These are phyloP conservation scores for Trichothecium roseum DNA, from an alignment of 2,329 filamentous ascomycete genomes.

Conservation along the genomic window DNA sequence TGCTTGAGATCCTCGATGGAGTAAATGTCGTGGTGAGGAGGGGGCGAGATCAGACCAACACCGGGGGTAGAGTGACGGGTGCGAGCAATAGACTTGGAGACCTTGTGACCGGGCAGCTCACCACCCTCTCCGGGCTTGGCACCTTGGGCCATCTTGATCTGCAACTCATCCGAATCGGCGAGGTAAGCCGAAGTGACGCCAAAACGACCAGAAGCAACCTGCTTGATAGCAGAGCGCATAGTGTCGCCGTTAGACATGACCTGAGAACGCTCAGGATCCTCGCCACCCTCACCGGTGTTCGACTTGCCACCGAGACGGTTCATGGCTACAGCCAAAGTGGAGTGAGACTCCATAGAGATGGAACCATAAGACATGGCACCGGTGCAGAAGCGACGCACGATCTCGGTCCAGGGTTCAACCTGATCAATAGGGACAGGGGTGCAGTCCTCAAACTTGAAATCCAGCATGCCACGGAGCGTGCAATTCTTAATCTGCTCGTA, in stretches of 20 bases:
- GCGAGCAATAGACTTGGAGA: conserved; percentile 84
- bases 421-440: conserved; percentile 86
- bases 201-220: conserved; percentile 91
- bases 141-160: conserved; percentile 99
- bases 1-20: conserved; percentile 97
- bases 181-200: conserved; percentile 93
- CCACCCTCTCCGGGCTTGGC: conserved; percentile 97
- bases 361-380: conserved; percentile 98
- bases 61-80: conserved; percentile 94
- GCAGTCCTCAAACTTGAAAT: conserved; percentile 89
- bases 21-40: conserved; percentile 97
- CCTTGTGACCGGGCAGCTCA: conserved; percentile 94
- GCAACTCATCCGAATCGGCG: conserved; percentile 87
- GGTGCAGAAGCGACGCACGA: conserved; percentile 91
- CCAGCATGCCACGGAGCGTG: conserved; percentile 84
- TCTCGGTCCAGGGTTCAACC: conserved; percentile 96
- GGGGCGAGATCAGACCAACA: conserved; percentile 90
- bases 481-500: conserved; percentile 97
- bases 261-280: conserved; percentile 84
- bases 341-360: conserved; percentile 97
- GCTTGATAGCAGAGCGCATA: conserved; percentile 96
- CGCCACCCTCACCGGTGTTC: conserved; percentile 95
- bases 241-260: conserved; percentile 85
- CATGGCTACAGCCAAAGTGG: conserved; percentile 91
- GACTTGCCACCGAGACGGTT: conserved; percentile 94